Base-by-base conservation (phyloP, 2,329 filamentous ascomycete species). In the Paracoccidioides lutzii region DNA sequence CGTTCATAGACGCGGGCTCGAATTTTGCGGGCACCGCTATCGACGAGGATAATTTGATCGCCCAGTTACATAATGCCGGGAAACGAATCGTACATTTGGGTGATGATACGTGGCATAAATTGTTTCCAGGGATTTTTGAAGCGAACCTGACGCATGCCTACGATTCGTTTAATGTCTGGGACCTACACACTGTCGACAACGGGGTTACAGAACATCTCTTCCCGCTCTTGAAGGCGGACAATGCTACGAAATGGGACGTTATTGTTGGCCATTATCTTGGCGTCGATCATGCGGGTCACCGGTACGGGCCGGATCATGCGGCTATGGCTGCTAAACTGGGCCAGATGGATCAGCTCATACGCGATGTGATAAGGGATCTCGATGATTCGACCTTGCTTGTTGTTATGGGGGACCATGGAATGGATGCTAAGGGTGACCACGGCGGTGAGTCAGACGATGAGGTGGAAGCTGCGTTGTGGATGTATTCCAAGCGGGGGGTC, bases 401-500 rank as follows among this genome's bases (percentile, higher is more conserved):
- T 22, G 87, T 98, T 12, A 95, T 98, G 89, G 93, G 93, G n/a
- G 93, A 98, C 68, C 93, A 98, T 67, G 93, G 93, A 9, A 98
- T 98, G 93, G 93, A 98, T 69, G 77, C 81, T 58, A 97, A 98
- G 73, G 93, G 93, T 15, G 93, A 98, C 62, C 93, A 98, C 66
- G 93, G 93, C n/a, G 93, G 93, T 55, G 93, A 98, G 74, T 96
- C 91, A 37, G 88, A 96, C 62, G 90, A 97, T 60, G 93, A 98
- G 69, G 82, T 98, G 5, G 84, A 98, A 70, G 90, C 93, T 55
- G 90, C 93, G 2, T 71, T 98, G 49, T 98, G 93, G 91, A 95
- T 98, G 90, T 98, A 97, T 69, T 95, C 93, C 1, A 95, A 90
- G 70, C 84, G 82, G 62, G 83, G 83, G 0, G 70, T 88, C 8